Evolutionary conservation across 208 protist genomes (phyloP), one percentile per base, ranked within the genome.

Genomic region (Trypanosoma cruzi): DNA sequence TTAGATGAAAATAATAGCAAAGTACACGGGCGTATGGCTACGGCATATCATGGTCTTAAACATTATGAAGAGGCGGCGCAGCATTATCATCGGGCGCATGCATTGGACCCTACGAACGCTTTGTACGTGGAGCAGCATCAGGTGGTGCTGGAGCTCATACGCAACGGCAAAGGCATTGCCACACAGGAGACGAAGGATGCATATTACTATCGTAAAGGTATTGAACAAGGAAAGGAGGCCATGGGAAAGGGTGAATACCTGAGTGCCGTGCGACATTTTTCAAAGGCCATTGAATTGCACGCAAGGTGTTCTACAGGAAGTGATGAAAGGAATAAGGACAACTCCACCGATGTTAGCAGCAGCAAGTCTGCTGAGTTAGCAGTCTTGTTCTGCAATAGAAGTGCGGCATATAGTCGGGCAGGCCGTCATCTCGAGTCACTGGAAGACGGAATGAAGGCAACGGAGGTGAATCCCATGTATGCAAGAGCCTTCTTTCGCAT

Each of bases 181-280:
- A 78, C 69, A 4, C 54, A 72, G 24, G 79, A 77, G 44, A 66
- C 62, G 10, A 64, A 72, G 20, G 80, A 92, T 36, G 70, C 71
- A 11, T 96, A 86, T 62, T 92, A 96, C 83, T 96, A 93, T 74
- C 63, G 71, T 1, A 90, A 89, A 49, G 88, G 85, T 54, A 71
- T 96, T 5, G 73, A 88, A 60, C 79, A 79, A 24, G 90, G 77
- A 4, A 92, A 80, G 48, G 86, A 77, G 64, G 84, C 90, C 13
- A 93, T 93, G 90, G 63, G 59, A 64, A 75, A 73, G 42, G 77
- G 75, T 6, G 85, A 84, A 58, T 94, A 86, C 62, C 18, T 75
- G 1, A 86, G 90, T 70, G 88, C 90, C 4, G 80, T 90, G 18
- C 88, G 88, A 10, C 82, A 91, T 62, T 96, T 90, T 54, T 70